Evolutionary conservation across 176 grass and related monocot species (phyloP), one percentile per base, ranked within the genome.

Genomic region (Musa beccarii): DNA sequence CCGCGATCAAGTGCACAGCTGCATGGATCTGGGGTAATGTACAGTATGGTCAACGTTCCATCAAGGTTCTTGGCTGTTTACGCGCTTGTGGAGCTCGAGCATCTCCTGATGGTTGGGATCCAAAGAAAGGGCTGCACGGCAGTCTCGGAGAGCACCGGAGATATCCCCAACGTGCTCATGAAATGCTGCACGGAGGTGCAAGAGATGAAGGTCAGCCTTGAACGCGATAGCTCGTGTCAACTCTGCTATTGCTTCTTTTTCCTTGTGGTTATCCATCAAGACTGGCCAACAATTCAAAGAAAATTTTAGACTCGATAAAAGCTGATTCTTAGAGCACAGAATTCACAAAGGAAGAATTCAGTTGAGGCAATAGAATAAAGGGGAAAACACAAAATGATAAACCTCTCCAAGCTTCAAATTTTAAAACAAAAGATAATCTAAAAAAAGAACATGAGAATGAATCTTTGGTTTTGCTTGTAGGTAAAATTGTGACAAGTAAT

Each of bases 101-200:
- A 96, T 96, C 65, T 96, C 93, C 79, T 92, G 93, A 77, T 92
- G 89, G 29, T 90, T 96, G 2, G 93, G 89, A 51, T 96, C 93
- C 70, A 92, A 76, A 72, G 74, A 96, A 25, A 96, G 93, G 26
- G 93, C 93, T 3, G 93, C 89, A 34, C 83, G 86, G 82, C 89
- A 92, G 55, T 96, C 93, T 70, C 74, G 73, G 51, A 96, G 89
- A 14, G 93, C 85, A 24, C 83, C 86, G 13, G 85, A 67, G 49
- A 88, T 81, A 75, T 96, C 85, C 8, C 89, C 93, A 3, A 79
- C 77, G 66, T 96, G 93, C 77, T 96, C 89, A 6, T 96, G 83
- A 80, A 96, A 96, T 26, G 93, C 93, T 0, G 93, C 93, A 6
- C 93, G 89, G 29, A 96, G 82, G 69, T 96, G 93, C 81, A 96